Conservation (phyloP, 2,329 filamentous ascomycete genomes). For the Huntiella abstrusa region DNA sequence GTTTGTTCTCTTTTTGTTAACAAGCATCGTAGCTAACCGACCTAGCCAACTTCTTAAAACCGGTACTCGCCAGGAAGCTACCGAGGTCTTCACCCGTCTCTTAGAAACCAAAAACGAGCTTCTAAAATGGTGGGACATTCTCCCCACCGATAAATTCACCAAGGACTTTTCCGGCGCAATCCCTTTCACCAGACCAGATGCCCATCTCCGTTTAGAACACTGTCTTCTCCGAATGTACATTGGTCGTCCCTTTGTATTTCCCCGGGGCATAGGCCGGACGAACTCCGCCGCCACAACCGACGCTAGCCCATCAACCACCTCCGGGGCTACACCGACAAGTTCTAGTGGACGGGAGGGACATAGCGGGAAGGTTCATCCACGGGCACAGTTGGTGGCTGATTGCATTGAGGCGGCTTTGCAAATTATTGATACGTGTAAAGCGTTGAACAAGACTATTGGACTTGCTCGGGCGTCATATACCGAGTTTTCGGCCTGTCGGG, state of each 20-base stretch:
- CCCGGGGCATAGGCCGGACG: conserved; percentile 11
- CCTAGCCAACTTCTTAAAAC: conserved; percentile 19
- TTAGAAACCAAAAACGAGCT: conserved; percentile 21
- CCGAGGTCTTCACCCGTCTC: conserved; percentile 18
- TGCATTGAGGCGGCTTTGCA: conserved; percentile 33
- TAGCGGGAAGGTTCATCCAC: conserved; percentile 15
- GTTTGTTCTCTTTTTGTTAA: conserved; percentile 1
- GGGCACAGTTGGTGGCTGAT: conserved; percentile 25
- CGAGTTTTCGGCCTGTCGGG: conserved; percentile 36
- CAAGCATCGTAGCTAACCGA: conserved; percentile 3
- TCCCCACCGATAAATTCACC: conserved; percentile 18
- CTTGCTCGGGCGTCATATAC: conserved; percentile 36
- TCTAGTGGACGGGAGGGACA: conserved; percentile 13
- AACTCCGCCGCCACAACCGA: background rate
- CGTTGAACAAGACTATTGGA: conserved; percentile 30
- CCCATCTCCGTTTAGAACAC: conserved; percentile 33
- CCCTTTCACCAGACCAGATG: conserved; percentile 26
- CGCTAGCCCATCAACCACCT: conserved; percentile 4
- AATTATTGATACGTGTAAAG: conserved; percentile 30
- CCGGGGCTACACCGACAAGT: conserved; percentile 12
- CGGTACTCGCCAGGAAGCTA: conserved; percentile 17
- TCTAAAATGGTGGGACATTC: conserved; percentile 21
- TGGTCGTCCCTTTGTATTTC: conserved; percentile 33
- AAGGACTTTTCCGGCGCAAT: conserved; percentile 16
- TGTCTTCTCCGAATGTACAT: conserved; percentile 34